Conservation (phyloP, 208 protist genomes). For the Acanthamoeba castellanii region DNA sequence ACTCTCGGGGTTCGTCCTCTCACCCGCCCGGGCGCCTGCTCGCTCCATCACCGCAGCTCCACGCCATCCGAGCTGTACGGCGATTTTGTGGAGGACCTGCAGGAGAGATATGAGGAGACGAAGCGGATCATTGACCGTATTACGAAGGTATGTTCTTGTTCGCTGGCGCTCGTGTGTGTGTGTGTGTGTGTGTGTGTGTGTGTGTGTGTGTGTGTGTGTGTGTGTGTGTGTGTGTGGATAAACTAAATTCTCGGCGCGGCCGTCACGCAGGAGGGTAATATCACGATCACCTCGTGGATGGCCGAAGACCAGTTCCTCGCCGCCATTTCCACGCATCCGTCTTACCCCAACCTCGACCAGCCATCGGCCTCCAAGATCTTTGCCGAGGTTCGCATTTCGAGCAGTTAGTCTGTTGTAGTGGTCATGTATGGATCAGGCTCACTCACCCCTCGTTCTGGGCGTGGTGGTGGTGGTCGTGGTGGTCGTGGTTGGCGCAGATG, state of each 20-base stretch:
- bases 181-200: too few species aligned
- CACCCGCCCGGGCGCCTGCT: neutral
- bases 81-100: constrained; percentile 41
- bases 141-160: neutral
- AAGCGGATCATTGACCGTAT: neutral
- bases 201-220: too few species aligned
- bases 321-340: constrained; percentile 12
- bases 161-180: too few species aligned
- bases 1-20: neutral
- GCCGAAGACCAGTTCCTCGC: constrained; percentile 30
- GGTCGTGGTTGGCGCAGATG: neutral
- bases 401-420: neutral
- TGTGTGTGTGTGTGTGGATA: neutral
- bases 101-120: neutral
- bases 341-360: constrained; percentile 7
- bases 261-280: neutral
- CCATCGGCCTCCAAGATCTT: neutral
- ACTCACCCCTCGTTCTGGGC: neutral
- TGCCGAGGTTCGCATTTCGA: neutral
- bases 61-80: constrained; percentile 2
- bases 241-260: neutral
- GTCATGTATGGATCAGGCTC: neutral
- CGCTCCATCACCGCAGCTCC: neutral
- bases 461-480: neutral
- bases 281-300: constrained; percentile 1